Conservation (phyloP, 768 basidiomycete species). For the Tulasnella sp. region DNA sequence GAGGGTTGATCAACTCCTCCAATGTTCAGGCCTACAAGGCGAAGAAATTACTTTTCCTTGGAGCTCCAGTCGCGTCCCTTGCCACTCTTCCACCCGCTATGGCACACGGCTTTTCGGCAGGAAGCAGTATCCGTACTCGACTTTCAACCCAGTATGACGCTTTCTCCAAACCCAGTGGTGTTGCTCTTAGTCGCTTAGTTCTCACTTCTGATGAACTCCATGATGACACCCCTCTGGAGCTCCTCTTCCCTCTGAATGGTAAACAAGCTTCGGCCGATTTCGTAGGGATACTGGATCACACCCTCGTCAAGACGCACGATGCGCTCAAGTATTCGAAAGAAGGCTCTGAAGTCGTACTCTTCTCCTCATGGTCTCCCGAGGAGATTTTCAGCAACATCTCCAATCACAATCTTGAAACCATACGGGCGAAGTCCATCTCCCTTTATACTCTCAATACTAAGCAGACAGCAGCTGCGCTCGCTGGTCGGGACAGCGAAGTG, state of each 20-base stretch:
- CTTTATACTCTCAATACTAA: slow-evolving; percentile 50
- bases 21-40: slow-evolving; percentile 20
- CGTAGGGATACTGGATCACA: slow-evolving; percentile 59
- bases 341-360: slow-evolving; percentile 57
- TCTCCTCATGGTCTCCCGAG: slow-evolving; percentile 58
- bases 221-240: slow-evolving; percentile 38
- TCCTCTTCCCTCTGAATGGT: slow-evolving; percentile 42
- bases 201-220: slow-evolving; percentile 37
- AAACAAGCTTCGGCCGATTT: slow-evolving; percentile 45
- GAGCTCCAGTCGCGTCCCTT: slow-evolving; percentile 42
- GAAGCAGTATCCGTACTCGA: slow-evolving; percentile 40
- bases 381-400: slow-evolving; percentile 64
- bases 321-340: slow-evolving; percentile 52
- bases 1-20: slow-evolving; percentile 22
- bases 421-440: slow-evolving; percentile 41
- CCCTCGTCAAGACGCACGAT: slow-evolving; percentile 64
- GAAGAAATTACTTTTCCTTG: slow-evolving; percentile 49
- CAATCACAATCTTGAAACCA: slow-evolving; percentile 32
- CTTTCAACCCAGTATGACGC: slow-evolving; percentile 59
- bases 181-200: slow-evolving; percentile 55
- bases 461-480: slow-evolving; percentile 35
- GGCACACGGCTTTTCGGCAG: slow-evolving; percentile 40
- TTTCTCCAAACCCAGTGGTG: slow-evolving; percentile 58
- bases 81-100: slow-evolving; percentile 37
- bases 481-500: slow-evolving; percentile 22